Evolutionary conservation across 805 yeast genomes (phyloP).

Genomic region (Cyberlindnera japonica): DNA sequence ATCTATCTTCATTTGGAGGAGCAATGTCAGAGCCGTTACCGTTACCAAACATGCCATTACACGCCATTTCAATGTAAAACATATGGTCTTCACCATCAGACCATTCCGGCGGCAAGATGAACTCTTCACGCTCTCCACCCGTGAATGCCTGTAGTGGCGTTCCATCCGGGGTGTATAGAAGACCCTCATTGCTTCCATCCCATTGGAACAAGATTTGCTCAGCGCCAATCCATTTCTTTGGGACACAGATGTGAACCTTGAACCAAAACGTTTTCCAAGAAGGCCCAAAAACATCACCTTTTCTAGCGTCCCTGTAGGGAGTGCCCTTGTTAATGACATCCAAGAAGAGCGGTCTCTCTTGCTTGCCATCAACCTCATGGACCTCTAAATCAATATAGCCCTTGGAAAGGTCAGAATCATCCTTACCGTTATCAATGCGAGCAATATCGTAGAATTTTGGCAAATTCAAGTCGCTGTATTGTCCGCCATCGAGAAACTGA

Average conservation of each 20-base stretch:
- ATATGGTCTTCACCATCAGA: slow-evolving; percentile 49
- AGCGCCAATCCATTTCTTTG: slow-evolving; percentile 44
- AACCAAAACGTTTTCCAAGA: slow-evolving; percentile 98
- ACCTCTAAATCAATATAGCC: slow-evolving; percentile 56
- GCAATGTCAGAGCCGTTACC: slow-evolving; percentile 56
- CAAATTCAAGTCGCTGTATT: slow-evolving; percentile 64
- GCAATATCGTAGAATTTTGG: slow-evolving; percentile 75
- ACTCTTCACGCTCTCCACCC: slow-evolving; percentile 76
- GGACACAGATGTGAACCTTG: slow-evolving; percentile 60
- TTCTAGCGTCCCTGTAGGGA: slow-evolving; percentile 52
- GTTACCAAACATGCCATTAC: slow-evolving; percentile 92
- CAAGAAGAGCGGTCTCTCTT: slow-evolving; percentile 44
- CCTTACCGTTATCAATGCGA: slow-evolving; percentile 43
- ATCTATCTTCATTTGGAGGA: slow-evolving; percentile 71
- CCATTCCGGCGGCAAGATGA: slow-evolving; percentile 58
- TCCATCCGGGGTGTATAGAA: slow-evolving; percentile 66
- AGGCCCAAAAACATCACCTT: slow-evolving; percentile 84
- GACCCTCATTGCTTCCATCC: slow-evolving; percentile 85
- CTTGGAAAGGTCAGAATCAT: slow-evolving; percentile 27
- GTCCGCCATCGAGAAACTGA: slow-evolving; percentile 80
- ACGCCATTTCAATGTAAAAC: slow-evolving; percentile 84
- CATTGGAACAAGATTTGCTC: slow-evolving; percentile 63
- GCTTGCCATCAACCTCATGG: slow-evolving; percentile 65
- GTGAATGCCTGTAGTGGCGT: slow-evolving; percentile 79
- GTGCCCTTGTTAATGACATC: slow-evolving; percentile 24